Conservation (phyloP, 1,284 basidiomycete genomes). For the Ceratobasidium sp. region DNA sequence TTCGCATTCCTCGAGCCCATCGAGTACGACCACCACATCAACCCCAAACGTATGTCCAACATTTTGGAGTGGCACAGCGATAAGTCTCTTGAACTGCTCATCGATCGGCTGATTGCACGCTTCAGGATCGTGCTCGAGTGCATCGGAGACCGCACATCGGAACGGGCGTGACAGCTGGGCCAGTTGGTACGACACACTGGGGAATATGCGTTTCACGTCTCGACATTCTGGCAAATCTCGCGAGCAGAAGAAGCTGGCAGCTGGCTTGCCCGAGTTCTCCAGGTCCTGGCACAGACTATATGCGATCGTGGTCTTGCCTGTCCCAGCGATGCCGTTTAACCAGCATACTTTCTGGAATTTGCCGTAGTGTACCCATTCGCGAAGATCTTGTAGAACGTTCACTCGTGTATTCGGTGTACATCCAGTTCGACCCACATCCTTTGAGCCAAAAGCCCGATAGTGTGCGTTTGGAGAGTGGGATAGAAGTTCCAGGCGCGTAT, state of each 20-base stretch:
- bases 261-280: background rate
- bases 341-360: background rate
- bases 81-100: background rate
- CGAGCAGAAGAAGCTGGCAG: constrained; percentile 24
- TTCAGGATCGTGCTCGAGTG: background rate
- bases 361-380: background rate
- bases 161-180: too few species aligned
- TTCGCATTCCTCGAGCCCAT: constrained; percentile 13
- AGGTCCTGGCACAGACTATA: background rate
- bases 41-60: background rate
- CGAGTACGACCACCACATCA: background rate
- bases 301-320: constrained; percentile 14
- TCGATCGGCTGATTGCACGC: background rate
- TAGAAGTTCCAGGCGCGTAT: background rate
- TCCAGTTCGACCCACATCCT: background rate
- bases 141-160: too few species aligned
- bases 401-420: background rate
- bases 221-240: background rate
- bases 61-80: background rate
- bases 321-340: constrained; percentile 24
- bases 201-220: constrained; percentile 1
- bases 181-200: too few species aligned
- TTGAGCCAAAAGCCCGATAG: background rate
- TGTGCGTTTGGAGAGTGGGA: background rate
- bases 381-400: background rate